Evolutionary conservation across 2,329 filamentous ascomycete genomes (phyloP).

Genomic region (Rhynchosporium graminicola): DNA sequence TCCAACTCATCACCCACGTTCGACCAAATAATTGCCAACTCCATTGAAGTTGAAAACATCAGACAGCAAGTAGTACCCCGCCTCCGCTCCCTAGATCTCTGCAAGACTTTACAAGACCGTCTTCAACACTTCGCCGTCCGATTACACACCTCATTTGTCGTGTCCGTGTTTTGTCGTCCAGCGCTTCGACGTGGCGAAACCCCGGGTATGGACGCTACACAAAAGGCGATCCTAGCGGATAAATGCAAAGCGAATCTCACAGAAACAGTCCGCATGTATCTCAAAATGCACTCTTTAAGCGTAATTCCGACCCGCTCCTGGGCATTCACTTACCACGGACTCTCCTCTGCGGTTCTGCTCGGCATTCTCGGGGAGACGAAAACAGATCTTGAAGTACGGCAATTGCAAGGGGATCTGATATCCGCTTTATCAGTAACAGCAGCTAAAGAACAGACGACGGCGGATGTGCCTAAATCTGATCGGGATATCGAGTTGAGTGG

Average conservation of each 20-base stretch:
- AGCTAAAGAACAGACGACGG: constrained; percentile 53
- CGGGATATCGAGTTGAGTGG: constrained; percentile 45
- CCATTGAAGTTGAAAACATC: constrained; percentile 47
- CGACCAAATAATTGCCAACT: constrained; percentile 58
- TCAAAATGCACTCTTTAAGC: constrained; percentile 68
- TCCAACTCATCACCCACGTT: constrained; percentile 35
- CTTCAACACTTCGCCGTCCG: constrained; percentile 64
- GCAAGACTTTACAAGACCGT: constrained; percentile 63
- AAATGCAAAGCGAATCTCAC: constrained; percentile 63
- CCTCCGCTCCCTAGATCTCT: constrained; percentile 61
- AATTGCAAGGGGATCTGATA: constrained; percentile 65
- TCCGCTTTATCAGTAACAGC: constrained; percentile 63
- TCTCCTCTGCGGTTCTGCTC: constrained; percentile 64
- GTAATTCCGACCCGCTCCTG: constrained; percentile 67
- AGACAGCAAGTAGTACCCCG: constrained; percentile 51
- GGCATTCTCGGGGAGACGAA: constrained; percentile 65
- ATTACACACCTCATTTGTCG: constrained; percentile 65
- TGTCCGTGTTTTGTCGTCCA: constrained; percentile 65
- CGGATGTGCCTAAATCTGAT: constrained; percentile 30
- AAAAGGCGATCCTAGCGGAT: constrained; percentile 57
- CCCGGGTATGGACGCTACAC: constrained; percentile 50
- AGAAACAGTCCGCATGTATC: constrained; percentile 67
- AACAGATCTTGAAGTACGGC: constrained; percentile 61
- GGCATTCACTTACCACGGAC: constrained; percentile 68
- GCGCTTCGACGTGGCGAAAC: constrained; percentile 55